Percentiles rank a stretch among this genome's conserved stretches.
Conservation (phyloP, 257 asterid genomes). For the Rauvolfia tetraphylla region DNA sequence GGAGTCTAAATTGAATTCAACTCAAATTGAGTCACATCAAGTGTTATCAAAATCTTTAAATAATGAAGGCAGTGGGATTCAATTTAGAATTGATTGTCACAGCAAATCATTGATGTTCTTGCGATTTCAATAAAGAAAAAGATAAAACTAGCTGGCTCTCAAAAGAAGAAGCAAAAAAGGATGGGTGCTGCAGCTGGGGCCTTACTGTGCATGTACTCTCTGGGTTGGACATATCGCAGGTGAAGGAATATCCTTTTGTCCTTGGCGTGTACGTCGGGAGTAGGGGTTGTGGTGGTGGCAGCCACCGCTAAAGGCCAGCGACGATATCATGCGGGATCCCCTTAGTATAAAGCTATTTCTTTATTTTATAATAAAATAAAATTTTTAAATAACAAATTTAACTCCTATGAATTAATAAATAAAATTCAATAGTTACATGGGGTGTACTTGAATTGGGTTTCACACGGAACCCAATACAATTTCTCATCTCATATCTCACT, state of each 20-base stretch:
- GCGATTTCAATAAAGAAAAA: constrained; percentile 1
- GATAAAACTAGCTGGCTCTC: background rate
- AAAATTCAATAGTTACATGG: too few relatives aligned
- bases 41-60: background rate
- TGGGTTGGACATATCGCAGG: constrained; percentile 14
- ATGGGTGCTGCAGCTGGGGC: background rate
- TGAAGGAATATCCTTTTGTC: constrained; percentile 38
- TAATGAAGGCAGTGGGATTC: constrained; percentile 38
- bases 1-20: background rate
- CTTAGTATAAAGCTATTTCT: background rate
- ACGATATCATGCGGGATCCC: constrained; percentile 29
- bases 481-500: too few relatives aligned
- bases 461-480: too few relatives aligned
- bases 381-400: too few relatives aligned
- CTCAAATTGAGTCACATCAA: background rate
- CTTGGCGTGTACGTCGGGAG: constrained; percentile 52
- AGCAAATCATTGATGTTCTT: background rate
- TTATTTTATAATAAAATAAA: background rate
- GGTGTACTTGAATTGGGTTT: too few relatives aligned
- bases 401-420: background rate
- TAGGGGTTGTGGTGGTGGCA: constrained; percentile 16
- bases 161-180: background rate
- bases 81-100: constrained; percentile 33
- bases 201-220: background rate
- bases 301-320: constrained; percentile 18